Evolutionary conservation across 2,329 filamentous ascomycete genomes (phyloP).

Genomic region (Incumbomyces delicatus): DNA sequence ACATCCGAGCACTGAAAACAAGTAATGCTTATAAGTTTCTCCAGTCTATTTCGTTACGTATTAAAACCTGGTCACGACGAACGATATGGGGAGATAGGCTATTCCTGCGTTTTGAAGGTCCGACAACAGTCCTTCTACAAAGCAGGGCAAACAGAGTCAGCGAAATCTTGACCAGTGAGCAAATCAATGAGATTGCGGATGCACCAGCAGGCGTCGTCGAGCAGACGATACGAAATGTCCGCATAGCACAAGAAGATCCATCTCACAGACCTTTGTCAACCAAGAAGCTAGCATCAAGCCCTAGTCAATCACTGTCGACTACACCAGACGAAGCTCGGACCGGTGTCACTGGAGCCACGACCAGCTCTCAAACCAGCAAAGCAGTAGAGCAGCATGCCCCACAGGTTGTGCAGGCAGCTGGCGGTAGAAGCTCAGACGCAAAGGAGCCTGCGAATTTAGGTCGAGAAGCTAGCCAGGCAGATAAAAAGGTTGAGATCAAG

Average conservation of each 20-base stretch:
- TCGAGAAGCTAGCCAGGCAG: background rate
- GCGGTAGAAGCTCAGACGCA: background rate
- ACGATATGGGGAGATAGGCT: constrained; percentile 90
- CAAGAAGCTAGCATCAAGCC: too few relatives aligned
- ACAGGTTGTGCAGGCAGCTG: constrained; percentile 10
- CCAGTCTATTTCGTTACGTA: constrained; percentile 52
- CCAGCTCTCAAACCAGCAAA: constrained; percentile 20
- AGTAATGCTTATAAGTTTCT: constrained; percentile 64
- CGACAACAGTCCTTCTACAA: constrained; percentile 75
- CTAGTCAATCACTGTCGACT: background rate
- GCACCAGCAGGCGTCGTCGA: constrained; percentile 62
- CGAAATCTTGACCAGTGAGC: constrained; percentile 65
- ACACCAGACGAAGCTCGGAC: constrained; percentile 11
- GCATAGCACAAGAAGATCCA: constrained; percentile 12
- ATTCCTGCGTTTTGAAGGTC: constrained; percentile 83
- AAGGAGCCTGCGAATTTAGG: too few relatives aligned
- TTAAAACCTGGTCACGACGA: constrained; percentile 67
- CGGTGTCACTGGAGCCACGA: constrained; percentile 12
- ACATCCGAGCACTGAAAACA: constrained; percentile 61
- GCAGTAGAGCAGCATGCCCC: constrained; percentile 23
- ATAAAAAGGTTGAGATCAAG: background rate
- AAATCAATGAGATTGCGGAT: constrained; percentile 86
- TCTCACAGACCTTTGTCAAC: background rate
- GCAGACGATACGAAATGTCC: constrained; percentile 41
- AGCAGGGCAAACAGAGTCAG: constrained; percentile 70